Conservation (phyloP, 805 yeast species). For the Yarrowia sp. region DNA sequence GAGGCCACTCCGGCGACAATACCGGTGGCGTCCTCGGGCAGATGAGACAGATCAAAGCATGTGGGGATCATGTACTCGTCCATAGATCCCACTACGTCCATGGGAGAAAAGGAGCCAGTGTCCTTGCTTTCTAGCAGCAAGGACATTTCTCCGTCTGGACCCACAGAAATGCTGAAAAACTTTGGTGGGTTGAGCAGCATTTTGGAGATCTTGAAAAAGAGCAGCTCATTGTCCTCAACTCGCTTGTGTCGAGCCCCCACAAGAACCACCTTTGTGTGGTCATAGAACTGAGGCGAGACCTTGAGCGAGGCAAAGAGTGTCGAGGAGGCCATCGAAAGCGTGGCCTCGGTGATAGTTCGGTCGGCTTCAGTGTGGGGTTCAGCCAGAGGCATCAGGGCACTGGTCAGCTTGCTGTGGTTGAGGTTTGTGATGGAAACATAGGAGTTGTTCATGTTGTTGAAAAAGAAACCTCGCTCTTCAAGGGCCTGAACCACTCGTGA, state of each 20-base stretch:
- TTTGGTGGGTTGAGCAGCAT: constrained; percentile 36
- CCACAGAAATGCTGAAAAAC: constrained; percentile 32
- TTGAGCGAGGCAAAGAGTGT: constrained; percentile 32
- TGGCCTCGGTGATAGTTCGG: constrained; percentile 6
- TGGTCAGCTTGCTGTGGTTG: constrained; percentile 13
- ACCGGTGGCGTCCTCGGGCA: constrained; percentile 61
- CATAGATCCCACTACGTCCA: constrained; percentile 54
- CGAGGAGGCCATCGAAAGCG: background rate
- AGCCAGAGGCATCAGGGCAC: constrained; percentile 6
- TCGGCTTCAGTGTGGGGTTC: background rate
- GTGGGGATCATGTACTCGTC: constrained; percentile 58
- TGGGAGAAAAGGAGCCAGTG: constrained; percentile 43
- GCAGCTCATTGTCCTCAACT: constrained; percentile 39
- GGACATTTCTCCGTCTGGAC: constrained; percentile 35
- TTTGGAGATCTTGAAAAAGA: constrained; percentile 40
- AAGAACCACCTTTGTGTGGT: constrained; percentile 44
- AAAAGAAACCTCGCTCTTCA: constrained; percentile 44
- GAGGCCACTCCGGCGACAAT: constrained; percentile 64
- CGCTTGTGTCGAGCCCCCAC: constrained; percentile 60
- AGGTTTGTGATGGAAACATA: constrained; percentile 36
- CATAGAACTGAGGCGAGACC: constrained; percentile 47
- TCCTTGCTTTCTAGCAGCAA: constrained; percentile 33
- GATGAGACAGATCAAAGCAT: constrained; percentile 48
- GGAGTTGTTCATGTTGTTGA: constrained; percentile 46
- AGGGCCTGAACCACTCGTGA: constrained; percentile 47